Evolutionary conservation across 805 yeast genomes (phyloP).

Genomic region (Saccharomycopsis lassenensis): DNA sequence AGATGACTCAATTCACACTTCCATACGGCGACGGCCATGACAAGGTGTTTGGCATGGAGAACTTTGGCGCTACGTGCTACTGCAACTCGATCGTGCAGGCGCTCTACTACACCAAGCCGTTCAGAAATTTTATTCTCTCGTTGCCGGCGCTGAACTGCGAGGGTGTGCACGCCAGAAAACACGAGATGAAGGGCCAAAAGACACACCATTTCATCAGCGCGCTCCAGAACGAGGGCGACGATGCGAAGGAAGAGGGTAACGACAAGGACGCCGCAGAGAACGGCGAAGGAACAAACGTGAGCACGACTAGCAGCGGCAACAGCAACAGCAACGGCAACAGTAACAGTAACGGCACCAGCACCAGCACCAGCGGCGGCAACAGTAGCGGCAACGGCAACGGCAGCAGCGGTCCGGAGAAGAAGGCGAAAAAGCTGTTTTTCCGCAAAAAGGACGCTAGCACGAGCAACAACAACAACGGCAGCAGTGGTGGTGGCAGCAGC

Average conservation of each 20-base stretch:
- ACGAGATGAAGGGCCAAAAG: constrained; percentile 30
- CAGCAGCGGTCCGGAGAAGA: background rate
- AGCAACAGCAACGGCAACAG: constrained; percentile 7
- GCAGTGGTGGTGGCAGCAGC: constrained; percentile 6
- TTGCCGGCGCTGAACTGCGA: constrained; percentile 31
- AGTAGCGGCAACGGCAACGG: constrained; percentile 8
- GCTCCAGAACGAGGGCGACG: constrained; percentile 6
- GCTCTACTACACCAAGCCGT: constrained; percentile 60
- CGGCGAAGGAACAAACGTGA: constrained; percentile 13
- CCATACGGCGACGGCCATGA: constrained; percentile 60
- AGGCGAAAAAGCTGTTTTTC: no score
- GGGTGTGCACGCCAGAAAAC: constrained; percentile 24
- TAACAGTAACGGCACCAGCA: constrained; percentile 14
- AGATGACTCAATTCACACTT: no score
- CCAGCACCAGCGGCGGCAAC: constrained; percentile 18
- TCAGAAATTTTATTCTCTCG: constrained; percentile 45
- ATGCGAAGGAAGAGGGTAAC: constrained; percentile 16
- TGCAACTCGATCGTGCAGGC: constrained; percentile 90
- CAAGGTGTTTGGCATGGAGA: constrained; percentile 72
- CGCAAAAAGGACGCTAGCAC: constrained; percentile 4
- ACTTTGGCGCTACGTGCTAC: constrained; percentile 88
- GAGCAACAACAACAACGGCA: constrained; percentile 6
- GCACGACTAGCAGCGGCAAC: background rate
- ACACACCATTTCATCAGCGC: constrained; percentile 28
- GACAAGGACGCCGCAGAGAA: constrained; percentile 11